Evolutionary conservation across 306 rosid species (phyloP), one percentile per base, ranked within the genome.

Genomic region (Lotus japonicus): DNA sequence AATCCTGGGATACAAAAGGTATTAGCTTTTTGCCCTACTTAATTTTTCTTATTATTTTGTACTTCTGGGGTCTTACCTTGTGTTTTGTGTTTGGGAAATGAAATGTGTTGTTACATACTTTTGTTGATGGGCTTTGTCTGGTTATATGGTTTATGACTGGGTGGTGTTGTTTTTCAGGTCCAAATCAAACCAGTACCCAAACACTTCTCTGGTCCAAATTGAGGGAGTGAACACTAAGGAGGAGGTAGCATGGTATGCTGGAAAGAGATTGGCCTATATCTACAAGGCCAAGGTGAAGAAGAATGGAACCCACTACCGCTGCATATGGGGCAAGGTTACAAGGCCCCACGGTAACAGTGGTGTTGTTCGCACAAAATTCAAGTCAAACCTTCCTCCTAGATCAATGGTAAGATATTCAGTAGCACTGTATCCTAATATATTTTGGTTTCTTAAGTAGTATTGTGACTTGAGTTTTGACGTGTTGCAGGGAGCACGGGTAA

Each of bases 291-390:
- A 88, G 79, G 91, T 86, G 77, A 92, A 92, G 97, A 86, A 78
- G 66, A 77, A 88, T 16, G 95, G 95, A 12, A 72, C 73, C 44
- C 98, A 90, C 65, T 92, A 90, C 72, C 94, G 98, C 50, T 90
- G 98, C 87, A 80, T 90, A 31, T 92, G 96, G 96, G 98, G 98
- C 4, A 92, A 90, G 86, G 97, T 90, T 6, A 35, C 79, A 5
- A 85, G 97, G 86, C 90, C 98, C 2, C 98, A 90, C 0, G 98
- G 97, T 28, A 92, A 92, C 87, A 92, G 89, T 10, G 98, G 98
- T 3, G 45, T 92, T 36, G 95, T 92, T 51, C 92, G 97, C 15
- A 90, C 98, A 4, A 92, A 90, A 80, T 92, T 92, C 90, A 92
- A 75, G 64, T 90, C 98, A 36, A 90, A 92, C 41, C 82, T 92